Percentiles rank a stretch among this genome's conserved stretches.
Evolutionary conservation across 495 filamentous ascomycete genomes (phyloP).

Genomic region (Lichina pygmaea): DNA sequence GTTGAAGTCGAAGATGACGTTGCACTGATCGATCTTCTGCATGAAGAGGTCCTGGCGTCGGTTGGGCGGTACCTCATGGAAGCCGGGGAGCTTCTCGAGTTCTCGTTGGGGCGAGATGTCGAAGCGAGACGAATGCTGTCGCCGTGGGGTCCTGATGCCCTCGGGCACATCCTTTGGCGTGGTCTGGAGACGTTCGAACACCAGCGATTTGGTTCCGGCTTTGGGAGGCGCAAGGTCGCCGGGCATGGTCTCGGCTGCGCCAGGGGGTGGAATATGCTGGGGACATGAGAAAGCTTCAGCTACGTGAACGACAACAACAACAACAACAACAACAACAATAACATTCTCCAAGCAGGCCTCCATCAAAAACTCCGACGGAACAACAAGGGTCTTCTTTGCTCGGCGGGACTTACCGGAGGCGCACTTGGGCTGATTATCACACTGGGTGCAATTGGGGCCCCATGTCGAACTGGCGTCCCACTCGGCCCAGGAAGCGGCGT

Average conservation of each 20-base stretch:
- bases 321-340: background rate
- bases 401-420: slow-evolving; percentile 27
- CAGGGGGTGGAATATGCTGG: slow-evolving; percentile 81
- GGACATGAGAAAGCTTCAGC: slow-evolving; percentile 4
- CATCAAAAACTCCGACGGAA: no score
- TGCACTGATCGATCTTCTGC: slow-evolving; percentile 99
- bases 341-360: background rate
- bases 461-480: slow-evolving; percentile 41
- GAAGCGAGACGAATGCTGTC: slow-evolving; percentile 92
- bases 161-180: slow-evolving; percentile 90
- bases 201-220: slow-evolving; percentile 55
- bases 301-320: slow-evolving; percentile 1
- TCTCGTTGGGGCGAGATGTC: slow-evolving; percentile 89
- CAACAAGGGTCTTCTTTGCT: no score
- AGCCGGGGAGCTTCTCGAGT: slow-evolving; percentile 91
- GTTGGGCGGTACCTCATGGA: slow-evolving; percentile 91
- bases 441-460: slow-evolving; percentile 45
- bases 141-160: slow-evolving; percentile 78
- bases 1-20: slow-evolving; percentile 99
- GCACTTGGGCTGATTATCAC: slow-evolving; percentile 89
- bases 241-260: slow-evolving; percentile 91
- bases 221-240: slow-evolving; percentile 89
- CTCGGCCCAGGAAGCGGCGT: slow-evolving; percentile 27
- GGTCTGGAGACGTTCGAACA: slow-evolving; percentile 77
- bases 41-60: slow-evolving; percentile 94